Evolutionary conservation across 1,284 basidiomycete species (phyloP).

Genomic region (Leccinum subspadiceum): DNA sequence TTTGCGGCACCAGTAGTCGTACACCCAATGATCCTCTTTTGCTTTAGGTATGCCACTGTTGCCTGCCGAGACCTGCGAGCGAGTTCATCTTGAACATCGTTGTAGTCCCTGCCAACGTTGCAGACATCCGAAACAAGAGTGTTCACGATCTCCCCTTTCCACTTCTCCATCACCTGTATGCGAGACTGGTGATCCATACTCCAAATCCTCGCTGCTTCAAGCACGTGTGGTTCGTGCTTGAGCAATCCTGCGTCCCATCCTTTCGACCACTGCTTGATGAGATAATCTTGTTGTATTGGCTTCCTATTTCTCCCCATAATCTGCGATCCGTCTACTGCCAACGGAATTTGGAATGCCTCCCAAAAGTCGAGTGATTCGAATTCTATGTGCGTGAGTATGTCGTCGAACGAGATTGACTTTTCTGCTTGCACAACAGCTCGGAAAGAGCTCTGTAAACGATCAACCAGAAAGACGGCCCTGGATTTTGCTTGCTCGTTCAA

Average conservation of each 20-base stretch:
- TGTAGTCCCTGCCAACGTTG: conserved; percentile 40
- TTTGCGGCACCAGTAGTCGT: conserved; percentile 69
- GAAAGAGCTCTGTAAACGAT: conserved; percentile 35
- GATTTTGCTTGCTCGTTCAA: conserved; percentile 40
- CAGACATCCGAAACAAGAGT: conserved; percentile 35
- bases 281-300: conserved; percentile 37
- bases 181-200: conserved; percentile 38
- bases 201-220: conserved; percentile 41
- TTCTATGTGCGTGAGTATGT: conserved; percentile 44
- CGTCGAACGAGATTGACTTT: conserved; percentile 14
- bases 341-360: conserved; percentile 49
- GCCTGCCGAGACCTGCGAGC: conserved; percentile 38
- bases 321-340: conserved; percentile 40
- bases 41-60: conserved; percentile 37
- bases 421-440: conserved; percentile 27
- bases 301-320: conserved; percentile 40
- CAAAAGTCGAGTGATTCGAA: conserved; percentile 44
- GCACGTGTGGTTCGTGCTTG: conserved; percentile 27
- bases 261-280: conserved; percentile 47
- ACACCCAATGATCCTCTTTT: conserved; percentile 61
- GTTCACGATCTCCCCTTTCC: conserved; percentile 42
- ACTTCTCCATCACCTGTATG: conserved; percentile 32
- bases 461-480: conserved; percentile 22
- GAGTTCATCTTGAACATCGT: conserved; percentile 38
- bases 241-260: conserved; percentile 46